Conservation (phyloP, 179 eudicot species). For the Silene noctiflora region DNA sequence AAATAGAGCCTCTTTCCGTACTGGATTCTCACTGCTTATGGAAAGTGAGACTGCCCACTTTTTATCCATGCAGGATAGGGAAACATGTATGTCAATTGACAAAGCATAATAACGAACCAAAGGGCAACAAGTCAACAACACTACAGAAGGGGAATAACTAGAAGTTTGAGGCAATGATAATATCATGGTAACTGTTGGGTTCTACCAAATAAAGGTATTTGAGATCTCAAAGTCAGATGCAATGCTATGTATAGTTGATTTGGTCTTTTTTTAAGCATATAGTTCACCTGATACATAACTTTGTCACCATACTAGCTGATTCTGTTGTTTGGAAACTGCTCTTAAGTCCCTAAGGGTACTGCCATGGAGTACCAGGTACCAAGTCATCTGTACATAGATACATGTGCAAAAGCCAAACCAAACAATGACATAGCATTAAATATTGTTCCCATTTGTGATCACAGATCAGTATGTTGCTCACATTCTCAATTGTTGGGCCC, state of each 20-base stretch:
- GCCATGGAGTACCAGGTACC: neutral
- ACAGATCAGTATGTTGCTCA: neutral
- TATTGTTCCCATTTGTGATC: neutral
- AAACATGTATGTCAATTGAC: slow-evolving; percentile 19
- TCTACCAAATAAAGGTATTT: slow-evolving; percentile 3
- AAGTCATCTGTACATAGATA: neutral
- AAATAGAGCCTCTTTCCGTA: slow-evolving; percentile 13
- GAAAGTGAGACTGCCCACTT: slow-evolving; percentile 22
- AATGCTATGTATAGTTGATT: neutral
- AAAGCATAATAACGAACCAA: neutral
- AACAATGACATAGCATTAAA: neutral
- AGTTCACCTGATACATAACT: slow-evolving; percentile 1
- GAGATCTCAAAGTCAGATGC: neutral
- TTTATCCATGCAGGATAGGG: slow-evolving; percentile 15
- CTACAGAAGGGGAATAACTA: neutral
- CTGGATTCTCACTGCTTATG: slow-evolving; percentile 22
- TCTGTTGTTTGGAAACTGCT: neutral
- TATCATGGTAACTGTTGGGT: slow-evolving; percentile 5
- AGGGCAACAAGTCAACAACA: slow-evolving; percentile 2
- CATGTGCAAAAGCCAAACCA: slow-evolving; percentile 1
- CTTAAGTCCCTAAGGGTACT: neutral
- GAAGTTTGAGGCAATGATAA: neutral
- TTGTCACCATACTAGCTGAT: neutral
- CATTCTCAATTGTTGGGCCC: neutral
- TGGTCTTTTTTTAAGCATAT: neutral